phyloP scores from a whole-genome alignment of 169 alveolate species.

The Eimeria zaria region DNA sequence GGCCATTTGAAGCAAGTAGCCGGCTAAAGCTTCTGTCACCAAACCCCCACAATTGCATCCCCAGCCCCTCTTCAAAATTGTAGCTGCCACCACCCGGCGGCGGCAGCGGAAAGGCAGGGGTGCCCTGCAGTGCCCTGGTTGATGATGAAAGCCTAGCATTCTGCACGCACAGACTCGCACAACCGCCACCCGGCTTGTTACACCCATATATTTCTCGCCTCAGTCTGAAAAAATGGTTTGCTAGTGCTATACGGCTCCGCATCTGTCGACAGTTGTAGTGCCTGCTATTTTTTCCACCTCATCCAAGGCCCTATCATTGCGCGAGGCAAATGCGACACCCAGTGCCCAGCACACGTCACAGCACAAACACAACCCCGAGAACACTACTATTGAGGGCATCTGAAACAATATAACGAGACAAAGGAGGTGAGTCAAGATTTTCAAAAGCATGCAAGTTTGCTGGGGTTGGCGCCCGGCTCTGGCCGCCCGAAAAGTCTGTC shows the following conservation, averaged over 20 bases:
- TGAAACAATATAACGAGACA: background rate
- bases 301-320: background rate
- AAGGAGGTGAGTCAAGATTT: background rate
- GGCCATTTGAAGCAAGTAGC: conserved; percentile 14
- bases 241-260: background rate
- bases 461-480: conserved; percentile 5
- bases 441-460: conserved; percentile 15
- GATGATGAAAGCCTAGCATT: background rate
- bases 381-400: background rate
- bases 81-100: conserved; percentile 60
- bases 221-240: background rate
- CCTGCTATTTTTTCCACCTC: conserved; percentile 8
- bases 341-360: background rate
- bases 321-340: background rate
- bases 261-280: background rate
- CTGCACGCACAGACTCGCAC: conserved; percentile 58
- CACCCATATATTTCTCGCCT: background rate
- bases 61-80: background rate
- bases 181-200: background rate
- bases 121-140: conserved; percentile 16
- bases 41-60: background rate
- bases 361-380: background rate
- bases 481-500: background rate
- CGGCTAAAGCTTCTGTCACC: background rate
- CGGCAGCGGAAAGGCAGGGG: conserved; percentile 44